These are phyloP conservation scores for Aspergillus costaricaensis DNA, from an alignment of 2,329 filamentous ascomycete genomes.

Conservation along the genomic window DNA sequence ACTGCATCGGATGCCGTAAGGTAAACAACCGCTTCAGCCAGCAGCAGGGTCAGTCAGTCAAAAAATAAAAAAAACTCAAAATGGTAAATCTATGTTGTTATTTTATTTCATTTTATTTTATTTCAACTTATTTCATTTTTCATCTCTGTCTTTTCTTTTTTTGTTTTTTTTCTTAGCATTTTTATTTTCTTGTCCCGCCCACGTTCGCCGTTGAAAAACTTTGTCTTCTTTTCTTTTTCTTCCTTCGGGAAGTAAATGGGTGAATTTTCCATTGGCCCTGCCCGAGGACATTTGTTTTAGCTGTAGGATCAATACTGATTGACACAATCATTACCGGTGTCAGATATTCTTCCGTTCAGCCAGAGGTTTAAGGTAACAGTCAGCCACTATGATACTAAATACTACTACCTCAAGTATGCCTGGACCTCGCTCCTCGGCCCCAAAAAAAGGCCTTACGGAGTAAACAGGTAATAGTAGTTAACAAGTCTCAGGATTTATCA, in stretches of 20 bases:
- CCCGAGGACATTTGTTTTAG: background rate
- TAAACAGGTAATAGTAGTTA: too few species aligned
- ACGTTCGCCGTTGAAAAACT: slow-evolving; percentile 3
- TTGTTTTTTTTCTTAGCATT: too few species aligned
- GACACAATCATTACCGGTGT: background rate
- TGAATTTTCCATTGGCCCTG: background rate
- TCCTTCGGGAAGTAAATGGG: background rate
- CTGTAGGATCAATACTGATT: background rate
- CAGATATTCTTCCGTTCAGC: background rate
- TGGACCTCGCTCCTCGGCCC: background rate
- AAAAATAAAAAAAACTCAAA: background rate
- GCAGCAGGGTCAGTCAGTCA: background rate
- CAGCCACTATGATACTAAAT: background rate
- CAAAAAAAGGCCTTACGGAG: background rate
- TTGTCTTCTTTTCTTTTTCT: slow-evolving; percentile 1
- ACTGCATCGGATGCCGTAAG: too few species aligned
- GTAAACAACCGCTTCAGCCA: too few species aligned
- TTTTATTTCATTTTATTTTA: too few species aligned
- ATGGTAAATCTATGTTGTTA: too few species aligned
- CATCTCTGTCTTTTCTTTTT: too few species aligned
- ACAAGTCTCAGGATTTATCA: too few species aligned
- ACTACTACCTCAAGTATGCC: background rate
- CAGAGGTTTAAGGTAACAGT: background rate
- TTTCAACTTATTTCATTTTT: too few species aligned
- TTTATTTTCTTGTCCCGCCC: background rate